Percentiles rank a stretch among this genome's conserved stretches.
Conservation (phyloP, 768 basidiomycete genomes). For the Tremella mesenterica region DNA sequence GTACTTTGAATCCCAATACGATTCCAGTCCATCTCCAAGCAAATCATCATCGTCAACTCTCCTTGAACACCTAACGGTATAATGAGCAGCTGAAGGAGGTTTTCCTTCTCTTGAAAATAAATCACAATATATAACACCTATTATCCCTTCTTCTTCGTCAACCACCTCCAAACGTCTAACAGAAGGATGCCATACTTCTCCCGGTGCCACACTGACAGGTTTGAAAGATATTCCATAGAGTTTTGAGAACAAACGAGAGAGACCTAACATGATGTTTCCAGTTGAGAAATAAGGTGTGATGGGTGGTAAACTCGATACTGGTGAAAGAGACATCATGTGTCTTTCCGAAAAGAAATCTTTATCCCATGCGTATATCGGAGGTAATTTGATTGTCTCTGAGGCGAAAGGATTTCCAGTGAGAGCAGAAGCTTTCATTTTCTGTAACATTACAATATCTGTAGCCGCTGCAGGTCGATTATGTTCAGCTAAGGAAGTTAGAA, state of each 20-base stretch:
- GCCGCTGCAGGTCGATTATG: constrained; percentile 72
- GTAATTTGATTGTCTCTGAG: constrained; percentile 36
- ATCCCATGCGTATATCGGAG: constrained; percentile 85
- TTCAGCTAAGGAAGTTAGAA: constrained; percentile 69
- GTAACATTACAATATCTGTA: constrained; percentile 58
- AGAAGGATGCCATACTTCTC: constrained; percentile 81
- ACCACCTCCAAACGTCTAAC: constrained; percentile 89
- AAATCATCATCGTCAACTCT: constrained; percentile 86
- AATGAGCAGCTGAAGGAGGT: constrained; percentile 86
- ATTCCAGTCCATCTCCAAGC: constrained; percentile 52
- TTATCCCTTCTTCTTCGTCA: constrained; percentile 72
- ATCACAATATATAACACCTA: constrained; percentile 94
- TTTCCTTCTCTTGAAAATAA: constrained; percentile 78
- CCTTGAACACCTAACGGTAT: constrained; percentile 90
- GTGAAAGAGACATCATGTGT: constrained; percentile 38
- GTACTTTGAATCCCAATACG: constrained; percentile 21
- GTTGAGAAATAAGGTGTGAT: constrained; percentile 60
- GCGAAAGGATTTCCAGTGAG: constrained; percentile 45
- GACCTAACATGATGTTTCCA: constrained; percentile 82
- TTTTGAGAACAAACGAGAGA: constrained; percentile 78
- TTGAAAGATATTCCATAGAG: constrained; percentile 72
- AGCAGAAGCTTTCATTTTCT: constrained; percentile 62
- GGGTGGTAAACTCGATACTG: constrained; percentile 50
- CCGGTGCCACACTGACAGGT: constrained; percentile 58
- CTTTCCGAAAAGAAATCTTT: constrained; percentile 73